phyloP scores from a whole-genome alignment of 495 filamentous ascomycete genomes.

The Penicillium nucicola region DNA sequence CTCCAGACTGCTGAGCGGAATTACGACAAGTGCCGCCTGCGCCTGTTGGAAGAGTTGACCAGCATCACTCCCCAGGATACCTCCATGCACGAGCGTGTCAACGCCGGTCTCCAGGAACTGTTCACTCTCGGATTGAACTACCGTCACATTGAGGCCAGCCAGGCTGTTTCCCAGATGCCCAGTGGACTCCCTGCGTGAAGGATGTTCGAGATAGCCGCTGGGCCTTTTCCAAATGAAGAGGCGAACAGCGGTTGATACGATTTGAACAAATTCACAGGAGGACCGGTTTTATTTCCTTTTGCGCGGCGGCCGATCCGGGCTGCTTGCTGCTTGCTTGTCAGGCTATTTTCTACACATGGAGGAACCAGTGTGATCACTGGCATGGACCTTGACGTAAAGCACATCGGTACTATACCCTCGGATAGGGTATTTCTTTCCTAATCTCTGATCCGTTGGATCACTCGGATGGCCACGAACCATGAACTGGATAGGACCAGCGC shows the following conservation, averaged over 20 bases:
- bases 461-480: not conserved
- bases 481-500: constrained; percentile 5
- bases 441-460: too few species aligned
- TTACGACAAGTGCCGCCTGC: constrained; percentile 42
- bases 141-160: constrained; percentile 46
- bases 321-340: constrained; percentile 1
- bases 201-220: not conserved
- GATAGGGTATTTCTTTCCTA: not conserved
- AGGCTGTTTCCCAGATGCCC: constrained; percentile 34
- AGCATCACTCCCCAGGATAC: constrained; percentile 43
- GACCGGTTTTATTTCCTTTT: not conserved
- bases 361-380: not conserved
- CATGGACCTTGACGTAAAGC: not conserved
- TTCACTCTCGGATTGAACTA: constrained; percentile 45
- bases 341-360: constrained; percentile 1
- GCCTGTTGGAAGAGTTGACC: constrained; percentile 40
- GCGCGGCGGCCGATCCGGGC: not conserved
- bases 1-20: constrained; percentile 44
- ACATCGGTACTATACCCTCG: not conserved
- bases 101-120: constrained; percentile 47
- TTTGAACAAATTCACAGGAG: not conserved
- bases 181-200: constrained; percentile 38
- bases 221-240: not conserved
- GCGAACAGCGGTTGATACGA: not conserved
- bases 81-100: constrained; percentile 46